Evolutionary conservation across 2,329 filamentous ascomycete species (phyloP).

Genomic region (Diaporthe citrichinensis): DNA sequence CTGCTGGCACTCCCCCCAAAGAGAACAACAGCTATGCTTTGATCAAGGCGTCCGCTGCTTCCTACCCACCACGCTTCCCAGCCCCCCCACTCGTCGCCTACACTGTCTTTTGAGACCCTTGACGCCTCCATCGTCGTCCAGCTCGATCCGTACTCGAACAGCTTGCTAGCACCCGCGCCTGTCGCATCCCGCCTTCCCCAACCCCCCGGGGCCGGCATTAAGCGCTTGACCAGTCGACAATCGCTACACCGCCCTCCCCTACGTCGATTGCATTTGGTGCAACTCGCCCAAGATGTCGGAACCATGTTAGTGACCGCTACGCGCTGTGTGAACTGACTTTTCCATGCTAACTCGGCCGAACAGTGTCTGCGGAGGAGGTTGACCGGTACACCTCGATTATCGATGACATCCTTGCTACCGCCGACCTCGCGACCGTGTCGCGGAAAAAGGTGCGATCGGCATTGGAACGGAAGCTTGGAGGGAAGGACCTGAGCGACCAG

Average conservation of each 20-base stretch:
- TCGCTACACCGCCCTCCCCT: constrained; percentile 11
- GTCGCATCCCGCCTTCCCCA: constrained; percentile 1
- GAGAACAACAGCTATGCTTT: constrained; percentile 40
- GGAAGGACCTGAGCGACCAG: constrained; percentile 70
- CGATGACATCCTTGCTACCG: constrained; percentile 70
- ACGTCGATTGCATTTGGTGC: constrained; percentile 15
- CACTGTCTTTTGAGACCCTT: constrained; percentile 1
- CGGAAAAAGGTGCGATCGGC: constrained; percentile 73
- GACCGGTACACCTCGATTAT: constrained; percentile 70
- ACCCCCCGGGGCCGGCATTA: constrained; percentile 16
- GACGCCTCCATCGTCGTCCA: not conserved
- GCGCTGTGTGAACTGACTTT: not conserved
- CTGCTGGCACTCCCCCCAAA: constrained; percentile 21
- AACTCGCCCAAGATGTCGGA: constrained; percentile 35
- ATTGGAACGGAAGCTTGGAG: constrained; percentile 67
- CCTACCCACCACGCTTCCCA: constrained; percentile 6
- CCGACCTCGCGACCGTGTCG: constrained; percentile 74
- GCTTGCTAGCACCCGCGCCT: constrained; percentile 2
- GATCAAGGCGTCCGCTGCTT: constrained; percentile 35
- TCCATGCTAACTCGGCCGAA: constrained; percentile 14
- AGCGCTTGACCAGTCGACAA: constrained; percentile 1
- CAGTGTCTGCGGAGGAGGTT: constrained; percentile 66
- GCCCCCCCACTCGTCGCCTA: not conserved
- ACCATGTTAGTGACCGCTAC: constrained; percentile 16
- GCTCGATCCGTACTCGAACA: not conserved